Percentiles rank a stretch among this genome's conserved stretches.
phyloP scores from a whole-genome alignment of 352 stramenopile genomes.

The Pythium chondricola region DNA sequence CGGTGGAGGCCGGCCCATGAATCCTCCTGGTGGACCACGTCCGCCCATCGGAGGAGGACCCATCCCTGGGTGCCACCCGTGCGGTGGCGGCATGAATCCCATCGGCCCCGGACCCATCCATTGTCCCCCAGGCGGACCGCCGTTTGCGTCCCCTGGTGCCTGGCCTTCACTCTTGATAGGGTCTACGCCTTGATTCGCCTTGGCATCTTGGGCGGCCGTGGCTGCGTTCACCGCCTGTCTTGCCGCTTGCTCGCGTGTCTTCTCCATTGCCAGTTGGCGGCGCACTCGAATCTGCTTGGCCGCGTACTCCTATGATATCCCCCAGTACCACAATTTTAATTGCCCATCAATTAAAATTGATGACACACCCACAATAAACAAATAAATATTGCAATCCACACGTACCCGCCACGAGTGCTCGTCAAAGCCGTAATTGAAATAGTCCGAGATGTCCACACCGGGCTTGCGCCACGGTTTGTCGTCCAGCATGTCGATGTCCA shows the following conservation, averaged over 20 bases:
- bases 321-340: no score
- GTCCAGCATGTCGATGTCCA: conserved; percentile 89
- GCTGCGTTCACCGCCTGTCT: conserved; percentile 56
- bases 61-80: conserved; percentile 68
- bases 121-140: conserved; percentile 20
- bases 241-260: conserved; percentile 73
- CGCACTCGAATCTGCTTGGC: conserved; percentile 64
- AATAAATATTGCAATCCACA: no score
- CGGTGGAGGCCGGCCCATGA: conserved; percentile 25
- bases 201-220: conserved; percentile 10
- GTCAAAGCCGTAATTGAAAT: conserved; percentile 93
- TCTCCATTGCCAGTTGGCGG: conserved; percentile 67
- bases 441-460: conserved; percentile 90
- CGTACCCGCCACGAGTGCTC: conserved; percentile 78
- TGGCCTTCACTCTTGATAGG: conserved; percentile 22
- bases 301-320: conserved; percentile 78
- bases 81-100: conserved; percentile 55
- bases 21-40: conserved; percentile 17
- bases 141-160: no score
- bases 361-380: no score
- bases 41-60: conserved; percentile 30
- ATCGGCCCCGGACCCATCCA: conserved; percentile 19
- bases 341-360: no score
- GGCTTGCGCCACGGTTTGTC: conserved; percentile 89
- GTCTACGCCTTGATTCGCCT: background rate